phyloP scores from a whole-genome alignment of 1,139 yeast genomes.

The Geotrichum restrictum region DNA sequence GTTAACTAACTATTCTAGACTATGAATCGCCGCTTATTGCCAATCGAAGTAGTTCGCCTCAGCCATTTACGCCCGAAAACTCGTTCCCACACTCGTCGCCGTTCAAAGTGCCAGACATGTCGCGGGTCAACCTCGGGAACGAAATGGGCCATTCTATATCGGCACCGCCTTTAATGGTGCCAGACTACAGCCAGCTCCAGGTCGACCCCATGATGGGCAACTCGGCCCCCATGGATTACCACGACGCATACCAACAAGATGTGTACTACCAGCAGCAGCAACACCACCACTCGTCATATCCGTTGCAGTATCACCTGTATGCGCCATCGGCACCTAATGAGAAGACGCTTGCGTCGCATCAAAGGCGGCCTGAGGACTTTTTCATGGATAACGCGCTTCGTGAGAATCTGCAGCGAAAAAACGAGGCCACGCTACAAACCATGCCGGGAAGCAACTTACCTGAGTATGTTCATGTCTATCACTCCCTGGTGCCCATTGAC shows the following conservation, averaged over 20 bases:
- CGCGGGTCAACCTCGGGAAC: conserved; percentile 4
- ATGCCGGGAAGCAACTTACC: conserved; percentile 64
- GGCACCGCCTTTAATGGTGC: conserved; percentile 8
- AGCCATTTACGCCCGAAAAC: conserved; percentile 7
- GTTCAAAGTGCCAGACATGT: conserved; percentile 10
- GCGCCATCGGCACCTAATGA: conserved; percentile 73
- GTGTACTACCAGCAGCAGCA: conserved; percentile 15
- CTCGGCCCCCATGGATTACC: conserved; percentile 10
- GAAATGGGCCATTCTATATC: neutral
- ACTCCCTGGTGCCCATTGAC: conserved; percentile 82
- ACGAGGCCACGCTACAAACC: conserved; percentile 76
- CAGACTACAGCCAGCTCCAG: conserved; percentile 9
- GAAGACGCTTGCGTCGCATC: conserved; percentile 52
- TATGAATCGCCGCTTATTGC: neutral
- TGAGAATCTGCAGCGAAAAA: conserved; percentile 65
- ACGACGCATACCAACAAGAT: conserved; percentile 14
- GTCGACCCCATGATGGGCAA: conserved; percentile 13
- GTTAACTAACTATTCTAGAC: neutral
- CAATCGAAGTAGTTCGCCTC: conserved; percentile 1
- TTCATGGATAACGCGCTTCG: conserved; percentile 72
- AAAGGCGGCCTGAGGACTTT: conserved; percentile 62
- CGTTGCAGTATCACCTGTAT: conserved; percentile 81
- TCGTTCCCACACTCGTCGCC: neutral
- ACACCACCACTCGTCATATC: conserved; percentile 43
- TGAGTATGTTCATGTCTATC: conserved; percentile 74